Evolutionary conservation across 129 eudicot genomes (phyloP).

Genomic region (Flaveria brownii): DNA sequence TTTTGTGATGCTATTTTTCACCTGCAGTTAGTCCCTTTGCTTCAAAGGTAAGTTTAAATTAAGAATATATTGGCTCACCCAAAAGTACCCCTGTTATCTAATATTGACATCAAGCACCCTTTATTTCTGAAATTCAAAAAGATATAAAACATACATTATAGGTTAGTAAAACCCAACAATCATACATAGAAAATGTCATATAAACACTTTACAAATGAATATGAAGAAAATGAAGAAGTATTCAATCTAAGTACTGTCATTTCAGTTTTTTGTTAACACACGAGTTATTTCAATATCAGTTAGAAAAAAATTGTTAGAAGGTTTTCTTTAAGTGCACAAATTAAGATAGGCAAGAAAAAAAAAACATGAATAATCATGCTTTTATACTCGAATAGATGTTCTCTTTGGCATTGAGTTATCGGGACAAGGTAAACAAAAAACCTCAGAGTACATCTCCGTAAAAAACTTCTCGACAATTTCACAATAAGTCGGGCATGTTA

Average conservation of each 20-base stretch:
- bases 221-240: background rate
- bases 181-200: background rate
- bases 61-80: background rate
- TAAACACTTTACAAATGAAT: slow-evolving; percentile 16
- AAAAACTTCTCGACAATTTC: slow-evolving; percentile 53
- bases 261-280: slow-evolving; percentile 1
- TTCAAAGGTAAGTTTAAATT: slow-evolving; percentile 28
- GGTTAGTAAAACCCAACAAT: slow-evolving; percentile 17
- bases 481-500: slow-evolving; percentile 52
- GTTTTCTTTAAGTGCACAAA: background rate
- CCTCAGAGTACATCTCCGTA: slow-evolving; percentile 45
- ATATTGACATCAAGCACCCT: slow-evolving; percentile 28
- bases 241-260: background rate
- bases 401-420: slow-evolving; percentile 21
- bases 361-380: background rate
- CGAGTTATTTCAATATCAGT: background rate
- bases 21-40: slow-evolving; percentile 29
- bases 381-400: background rate
- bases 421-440: background rate
- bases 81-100: slow-evolving; percentile 22
- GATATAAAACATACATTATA: slow-evolving; percentile 6
- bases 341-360: background rate
- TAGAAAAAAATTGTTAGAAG: background rate
- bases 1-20: slow-evolving; percentile 26
- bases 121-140: background rate